These are phyloP conservation scores for Trametes polyzona DNA, from an alignment of 1,284 basidiomycete species.

Conservation along the genomic window DNA sequence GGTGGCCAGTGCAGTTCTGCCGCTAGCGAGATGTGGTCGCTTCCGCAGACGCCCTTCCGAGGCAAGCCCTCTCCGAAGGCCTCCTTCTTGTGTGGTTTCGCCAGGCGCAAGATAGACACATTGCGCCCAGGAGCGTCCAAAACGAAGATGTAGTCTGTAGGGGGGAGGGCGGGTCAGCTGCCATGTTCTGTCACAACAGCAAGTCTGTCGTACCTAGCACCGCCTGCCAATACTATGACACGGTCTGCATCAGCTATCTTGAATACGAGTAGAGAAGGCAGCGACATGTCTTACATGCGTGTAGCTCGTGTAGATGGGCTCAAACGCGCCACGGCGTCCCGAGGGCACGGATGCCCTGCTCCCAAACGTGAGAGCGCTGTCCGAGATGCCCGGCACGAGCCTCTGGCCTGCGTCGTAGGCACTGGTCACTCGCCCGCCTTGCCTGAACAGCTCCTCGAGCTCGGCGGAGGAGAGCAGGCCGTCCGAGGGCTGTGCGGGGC, in stretches of 20 bases:
- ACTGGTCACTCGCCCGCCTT: constrained; percentile 46
- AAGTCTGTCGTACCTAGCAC: constrained; percentile 65
- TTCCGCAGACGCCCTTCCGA: constrained; percentile 78
- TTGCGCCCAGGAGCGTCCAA: constrained; percentile 46
- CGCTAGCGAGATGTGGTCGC: constrained; percentile 85
- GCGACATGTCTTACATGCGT: constrained; percentile 44
- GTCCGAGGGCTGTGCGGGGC: constrained; percentile 63
- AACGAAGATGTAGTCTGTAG: constrained; percentile 85
- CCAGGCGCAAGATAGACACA: constrained; percentile 61
- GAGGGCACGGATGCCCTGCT: constrained; percentile 45
- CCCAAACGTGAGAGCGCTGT: constrained; percentile 50
- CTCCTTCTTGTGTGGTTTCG: constrained; percentile 65
- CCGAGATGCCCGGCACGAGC: constrained; percentile 19
- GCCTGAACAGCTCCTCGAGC: constrained; percentile 56
- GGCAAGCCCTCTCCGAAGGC: constrained; percentile 80
- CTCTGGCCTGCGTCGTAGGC: constrained; percentile 60
- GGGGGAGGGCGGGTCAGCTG: neutral
- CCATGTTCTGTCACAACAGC: neutral
- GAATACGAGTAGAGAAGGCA: neutral
- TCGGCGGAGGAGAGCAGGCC: constrained; percentile 73
- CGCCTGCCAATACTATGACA: constrained; percentile 70
- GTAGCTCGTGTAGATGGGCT: constrained; percentile 83
- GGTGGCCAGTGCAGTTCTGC: constrained; percentile 49
- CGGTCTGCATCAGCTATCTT: neutral
- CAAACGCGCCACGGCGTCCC: constrained; percentile 54